Percentiles rank a stretch among this genome's conserved stretches.
Conservation (phyloP, 495 filamentous ascomycete genomes). For the Tetracladium setigerum region DNA sequence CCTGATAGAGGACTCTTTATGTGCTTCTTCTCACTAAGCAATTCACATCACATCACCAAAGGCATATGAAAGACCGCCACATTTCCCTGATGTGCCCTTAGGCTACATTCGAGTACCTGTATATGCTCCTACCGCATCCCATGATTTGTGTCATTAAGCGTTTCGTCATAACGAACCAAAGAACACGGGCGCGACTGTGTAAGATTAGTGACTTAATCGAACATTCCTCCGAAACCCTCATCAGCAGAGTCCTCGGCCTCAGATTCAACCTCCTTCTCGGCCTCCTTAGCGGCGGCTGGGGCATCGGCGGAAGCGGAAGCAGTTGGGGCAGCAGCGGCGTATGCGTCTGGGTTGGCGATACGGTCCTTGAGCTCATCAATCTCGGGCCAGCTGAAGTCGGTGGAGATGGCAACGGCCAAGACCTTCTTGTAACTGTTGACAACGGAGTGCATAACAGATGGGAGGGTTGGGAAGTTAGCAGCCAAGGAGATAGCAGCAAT, state of each 20-base stretch:
- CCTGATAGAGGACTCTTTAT: conserved; percentile 1
- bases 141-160: conserved; percentile 11
- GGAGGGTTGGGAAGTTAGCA: conserved; percentile 90
- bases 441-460: conserved; percentile 88
- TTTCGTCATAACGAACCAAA: conserved; percentile 1
- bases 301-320: conserved; percentile 34
- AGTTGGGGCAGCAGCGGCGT: conserved; percentile 67
- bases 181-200: conserved; percentile 6
- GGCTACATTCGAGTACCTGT: conserved; percentile 18
- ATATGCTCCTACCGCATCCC: conserved; percentile 15
- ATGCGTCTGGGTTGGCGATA: conserved; percentile 96
- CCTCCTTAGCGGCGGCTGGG: conserved; percentile 40
- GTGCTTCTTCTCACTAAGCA: conserved; percentile 4
- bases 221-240: conserved; percentile 64
- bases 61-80: background rate
- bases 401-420: conserved; percentile 81
- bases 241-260: conserved; percentile 52
- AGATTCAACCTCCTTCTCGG: conserved; percentile 50
- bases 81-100: background rate
- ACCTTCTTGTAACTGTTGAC: conserved; percentile 98
- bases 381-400: conserved; percentile 89
- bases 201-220: conserved; percentile 32
- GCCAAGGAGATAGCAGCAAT: conserved; percentile 89
- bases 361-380: conserved; percentile 98
- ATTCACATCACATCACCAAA: conserved; percentile 15